Percentiles rank a stretch among this genome's conserved stretches.
Conservation (phyloP, 345 rosid species). For the Punica granatum region DNA sequence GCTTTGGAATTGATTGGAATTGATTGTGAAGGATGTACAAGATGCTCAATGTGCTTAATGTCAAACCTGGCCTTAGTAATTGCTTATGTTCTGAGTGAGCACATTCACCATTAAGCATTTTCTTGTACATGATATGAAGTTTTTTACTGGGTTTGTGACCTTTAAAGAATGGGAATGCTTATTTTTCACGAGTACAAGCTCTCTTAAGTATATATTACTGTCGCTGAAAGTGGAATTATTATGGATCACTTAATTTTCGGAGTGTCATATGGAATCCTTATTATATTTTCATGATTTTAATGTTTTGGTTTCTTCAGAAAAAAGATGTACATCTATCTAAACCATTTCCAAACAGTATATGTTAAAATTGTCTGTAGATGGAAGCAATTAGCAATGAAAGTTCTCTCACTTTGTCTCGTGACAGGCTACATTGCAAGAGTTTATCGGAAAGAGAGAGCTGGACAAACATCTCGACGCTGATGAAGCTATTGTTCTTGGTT, state of each 20-base stretch:
- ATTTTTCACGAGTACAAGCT: no score
- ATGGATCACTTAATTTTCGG: background rate
- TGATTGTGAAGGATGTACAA: background rate
- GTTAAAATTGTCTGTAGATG: background rate
- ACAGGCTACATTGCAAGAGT: constrained; percentile 92
- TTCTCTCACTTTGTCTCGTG: constrained; percentile 5
- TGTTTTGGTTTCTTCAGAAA: background rate
- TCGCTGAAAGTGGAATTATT: background rate
- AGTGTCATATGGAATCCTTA: background rate
- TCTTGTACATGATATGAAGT: background rate
- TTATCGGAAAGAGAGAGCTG: constrained; percentile 77
- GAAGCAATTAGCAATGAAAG: background rate
- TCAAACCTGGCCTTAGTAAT: background rate
- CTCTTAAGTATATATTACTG: background rate
- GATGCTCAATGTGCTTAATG: background rate
- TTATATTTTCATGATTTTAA: background rate
- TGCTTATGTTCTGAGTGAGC: background rate
- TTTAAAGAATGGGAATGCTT: no score
- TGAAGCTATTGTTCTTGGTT: constrained; percentile 96
- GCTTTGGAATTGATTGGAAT: constrained; percentile 94
- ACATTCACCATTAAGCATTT: background rate
- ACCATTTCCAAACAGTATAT: background rate
- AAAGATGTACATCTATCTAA: background rate
- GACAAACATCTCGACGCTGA: constrained; percentile 99
- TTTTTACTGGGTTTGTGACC: no score